phyloP scores from a whole-genome alignment of 2,329 filamentous ascomycete species.

The Hymenoscyphus scutula region DNA sequence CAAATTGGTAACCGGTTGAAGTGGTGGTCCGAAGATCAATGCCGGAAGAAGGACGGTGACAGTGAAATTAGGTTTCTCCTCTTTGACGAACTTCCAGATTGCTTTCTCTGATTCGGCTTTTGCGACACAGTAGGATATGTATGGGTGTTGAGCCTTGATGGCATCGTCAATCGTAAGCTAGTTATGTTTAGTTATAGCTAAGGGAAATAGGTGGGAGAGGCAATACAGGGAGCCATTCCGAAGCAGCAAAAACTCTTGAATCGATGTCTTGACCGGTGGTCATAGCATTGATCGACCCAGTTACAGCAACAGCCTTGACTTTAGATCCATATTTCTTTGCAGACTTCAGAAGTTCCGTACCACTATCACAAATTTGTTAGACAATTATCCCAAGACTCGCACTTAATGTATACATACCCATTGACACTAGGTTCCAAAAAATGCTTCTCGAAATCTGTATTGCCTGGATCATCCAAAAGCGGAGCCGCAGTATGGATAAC shows the following conservation, averaged over 20 bases:
- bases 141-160: conserved; percentile 27
- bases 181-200: not conserved
- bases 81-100: conserved; percentile 33
- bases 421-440: conserved; percentile 34
- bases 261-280: conserved; percentile 33
- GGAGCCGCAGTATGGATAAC: conserved; percentile 37
- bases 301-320: conserved; percentile 35
- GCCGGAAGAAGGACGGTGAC: conserved; percentile 32
- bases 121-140: conserved; percentile 32
- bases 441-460: conserved; percentile 35
- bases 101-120: conserved; percentile 35
- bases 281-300: conserved; percentile 33
- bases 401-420: too few relatives aligned
- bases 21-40: conserved; percentile 33
- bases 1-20: conserved; percentile 28
- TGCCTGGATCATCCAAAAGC: conserved; percentile 30
- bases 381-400: too few relatives aligned
- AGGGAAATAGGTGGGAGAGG: not conserved
- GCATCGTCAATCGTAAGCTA: conserved; percentile 29
- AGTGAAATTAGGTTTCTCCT: conserved; percentile 24
- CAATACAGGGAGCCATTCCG: conserved; percentile 30
- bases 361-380: conserved; percentile 21
- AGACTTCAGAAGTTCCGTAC: conserved; percentile 32
- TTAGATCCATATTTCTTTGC: conserved; percentile 30
- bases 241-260: conserved; percentile 24